These are phyloP conservation scores for Colletotrichum acutatum DNA, from an alignment of 2,329 filamentous ascomycete genomes.

Conservation along the genomic window DNA sequence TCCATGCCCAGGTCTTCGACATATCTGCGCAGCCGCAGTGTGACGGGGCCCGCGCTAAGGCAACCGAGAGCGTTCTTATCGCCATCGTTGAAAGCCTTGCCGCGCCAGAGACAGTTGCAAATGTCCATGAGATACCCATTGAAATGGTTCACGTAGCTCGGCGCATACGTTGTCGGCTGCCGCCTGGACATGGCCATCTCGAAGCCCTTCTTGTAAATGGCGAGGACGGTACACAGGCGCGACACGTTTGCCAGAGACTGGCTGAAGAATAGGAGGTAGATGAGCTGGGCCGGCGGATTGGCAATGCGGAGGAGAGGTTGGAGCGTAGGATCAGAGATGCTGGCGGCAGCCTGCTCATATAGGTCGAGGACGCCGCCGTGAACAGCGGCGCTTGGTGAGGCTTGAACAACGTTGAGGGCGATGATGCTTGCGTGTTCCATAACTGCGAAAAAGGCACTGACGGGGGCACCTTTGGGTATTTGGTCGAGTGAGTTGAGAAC, in stretches of 20 bases:
- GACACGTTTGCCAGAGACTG: conserved; percentile 72
- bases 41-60: conserved; percentile 56
- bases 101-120: conserved; percentile 85
- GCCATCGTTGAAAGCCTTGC: conserved; percentile 72
- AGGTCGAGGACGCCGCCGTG: conserved; percentile 74
- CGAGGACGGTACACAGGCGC: conserved; percentile 75
- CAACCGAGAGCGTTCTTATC: conserved; percentile 73
- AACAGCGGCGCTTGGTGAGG: conserved; percentile 52
- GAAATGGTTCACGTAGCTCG: conserved; percentile 74
- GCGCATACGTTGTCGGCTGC: conserved; percentile 58
- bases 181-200: conserved; percentile 66
- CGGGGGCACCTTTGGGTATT: conserved; percentile 48
- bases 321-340: conserved; percentile 63
- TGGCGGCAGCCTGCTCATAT: conserved; percentile 69
- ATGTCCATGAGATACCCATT: conserved; percentile 90
- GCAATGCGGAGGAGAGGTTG: conserved; percentile 71
- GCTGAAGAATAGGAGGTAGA: conserved; percentile 79
- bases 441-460: conserved; percentile 52
- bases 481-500: conserved; percentile 53
- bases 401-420: conserved; percentile 69
- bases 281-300: conserved; percentile 73
- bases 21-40: conserved; percentile 59
- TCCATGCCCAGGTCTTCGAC: conserved; percentile 58
- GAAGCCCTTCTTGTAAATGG: conserved; percentile 79
- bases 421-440: conserved; percentile 65